Percentiles rank a stretch among this genome's conserved stretches.
phyloP scores from a whole-genome alignment of 768 basidiomycete genomes.

The Tephrocybe sp. region DNA sequence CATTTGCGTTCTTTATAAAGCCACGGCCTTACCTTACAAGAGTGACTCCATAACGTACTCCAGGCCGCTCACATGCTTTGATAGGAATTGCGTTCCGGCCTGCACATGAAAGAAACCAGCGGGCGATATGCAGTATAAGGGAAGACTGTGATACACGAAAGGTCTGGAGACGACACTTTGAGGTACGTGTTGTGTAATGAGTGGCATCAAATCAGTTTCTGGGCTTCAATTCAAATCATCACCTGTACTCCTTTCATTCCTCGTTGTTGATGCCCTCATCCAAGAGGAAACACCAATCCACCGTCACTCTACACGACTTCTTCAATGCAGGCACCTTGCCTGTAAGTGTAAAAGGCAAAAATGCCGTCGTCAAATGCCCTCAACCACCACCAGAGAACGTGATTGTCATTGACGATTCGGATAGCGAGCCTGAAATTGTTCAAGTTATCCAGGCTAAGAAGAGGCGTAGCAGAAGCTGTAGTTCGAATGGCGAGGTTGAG shows the following conservation, averaged over 20 bases:
- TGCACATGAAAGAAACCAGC: not conserved
- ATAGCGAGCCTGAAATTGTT: conserved; percentile 23
- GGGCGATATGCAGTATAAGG: not conserved
- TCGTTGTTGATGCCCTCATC: conserved; percentile 29
- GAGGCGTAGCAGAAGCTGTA: conserved; percentile 22
- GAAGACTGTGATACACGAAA: not conserved
- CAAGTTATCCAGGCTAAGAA: conserved; percentile 10
- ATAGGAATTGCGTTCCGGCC: not conserved
- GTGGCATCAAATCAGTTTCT: no score
- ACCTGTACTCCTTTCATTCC: not conserved
- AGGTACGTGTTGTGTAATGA: no score
- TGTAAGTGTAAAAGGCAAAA: conserved; percentile 3
- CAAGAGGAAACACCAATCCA: conserved; percentile 33
- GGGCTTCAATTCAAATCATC: not conserved
- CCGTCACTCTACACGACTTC: conserved; percentile 46
- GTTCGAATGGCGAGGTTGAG: conserved; percentile 31
- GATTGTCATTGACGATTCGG: conserved; percentile 65
- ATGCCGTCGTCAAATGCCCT: conserved; percentile 1
- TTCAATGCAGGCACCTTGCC: conserved; percentile 29
- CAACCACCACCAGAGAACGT: conserved; percentile 33
- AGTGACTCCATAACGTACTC: no score
- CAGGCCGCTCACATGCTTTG: not conserved
- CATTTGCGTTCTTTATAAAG: no score
- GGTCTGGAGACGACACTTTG: no score
- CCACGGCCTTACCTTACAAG: no score